phyloP scores from a whole-genome alignment of 371 early-diverging fungal genomes.

The Dinochytrium kinnereticum region DNA sequence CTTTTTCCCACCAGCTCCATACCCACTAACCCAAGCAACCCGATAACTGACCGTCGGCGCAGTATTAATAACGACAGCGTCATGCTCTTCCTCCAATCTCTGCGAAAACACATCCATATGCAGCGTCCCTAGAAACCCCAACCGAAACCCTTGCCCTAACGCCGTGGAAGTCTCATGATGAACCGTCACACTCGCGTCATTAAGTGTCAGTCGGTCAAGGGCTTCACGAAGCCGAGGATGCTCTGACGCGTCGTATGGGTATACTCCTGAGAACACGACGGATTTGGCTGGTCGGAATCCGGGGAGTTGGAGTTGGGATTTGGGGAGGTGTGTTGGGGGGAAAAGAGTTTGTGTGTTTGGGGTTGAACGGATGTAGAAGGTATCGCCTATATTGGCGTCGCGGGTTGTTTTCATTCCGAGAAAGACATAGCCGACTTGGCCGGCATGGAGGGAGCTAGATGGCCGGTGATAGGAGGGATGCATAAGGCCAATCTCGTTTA shows the following conservation, averaged over 20 bases:
- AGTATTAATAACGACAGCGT: constrained; percentile 88
- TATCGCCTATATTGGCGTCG: constrained; percentile 97
- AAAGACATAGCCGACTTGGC: constrained; percentile 95
- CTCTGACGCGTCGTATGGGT: constrained; percentile 89
- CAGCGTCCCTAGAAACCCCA: constrained; percentile 94
- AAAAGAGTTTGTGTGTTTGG: background rate
- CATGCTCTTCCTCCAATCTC: constrained; percentile 94
- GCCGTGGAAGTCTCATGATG: constrained; percentile 86
- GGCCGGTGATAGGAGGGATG: constrained; percentile 80
- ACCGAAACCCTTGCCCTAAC: constrained; percentile 95
- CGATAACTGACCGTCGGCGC: constrained; percentile 92
- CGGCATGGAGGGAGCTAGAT: constrained; percentile 81
- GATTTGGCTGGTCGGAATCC: constrained; percentile 92
- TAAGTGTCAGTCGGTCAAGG: constrained; percentile 88
- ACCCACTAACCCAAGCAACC: background rate
- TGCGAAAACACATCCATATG: constrained; percentile 98
- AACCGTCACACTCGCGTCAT: constrained; percentile 91
- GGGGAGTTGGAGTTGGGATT: constrained; percentile 66
- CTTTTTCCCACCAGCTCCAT: background rate
- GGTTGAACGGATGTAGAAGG: constrained; percentile 74
- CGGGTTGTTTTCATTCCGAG: constrained; percentile 91
- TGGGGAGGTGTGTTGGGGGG: constrained; percentile 39
- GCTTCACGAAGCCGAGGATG: constrained; percentile 87
- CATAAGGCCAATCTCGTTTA: constrained; percentile 94
- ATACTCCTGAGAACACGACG: constrained; percentile 94